Evolutionary conservation across 768 basidiomycete species (phyloP), one percentile per base, ranked within the genome.

Genomic region (Baorangia bicolor): DNA sequence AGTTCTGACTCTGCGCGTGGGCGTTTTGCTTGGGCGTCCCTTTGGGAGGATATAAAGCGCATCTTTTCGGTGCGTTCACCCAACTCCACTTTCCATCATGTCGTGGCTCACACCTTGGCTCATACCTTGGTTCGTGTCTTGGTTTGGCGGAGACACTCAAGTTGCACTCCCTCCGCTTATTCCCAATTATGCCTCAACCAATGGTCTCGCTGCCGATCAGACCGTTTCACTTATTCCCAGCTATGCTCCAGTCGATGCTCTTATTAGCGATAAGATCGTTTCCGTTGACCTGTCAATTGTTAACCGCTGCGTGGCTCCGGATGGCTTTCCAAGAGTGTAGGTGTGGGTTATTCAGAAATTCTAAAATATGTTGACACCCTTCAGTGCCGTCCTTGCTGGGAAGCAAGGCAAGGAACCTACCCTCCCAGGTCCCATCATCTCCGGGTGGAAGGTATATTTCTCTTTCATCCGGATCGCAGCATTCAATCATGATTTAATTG

Each of bases 391-490:
- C 11, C 63, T 77, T 31, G 73, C 73, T 13, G 77, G 74, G 41
- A 75, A 31, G 30, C 44, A 28, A 3, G 49, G 45, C 5, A 53
- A 51, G 4, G 46, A 45, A 25, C 53, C 73, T 9, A 47, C 64
- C 4, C 77, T 76, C 49, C 77, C 77, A 13, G 78, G 75, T 1
- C 72, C 74, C 1, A 62, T 75, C 14, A 75, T 80, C 46, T 67
- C 71, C 20, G 77, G 73, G 25, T 66, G 69, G 54, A 78, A 76
- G 59, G 74, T 67, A 48, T 20, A 44, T 21, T 23, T 28, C 16
- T 20, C 14, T 42, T n/a, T 27, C 40, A 3, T 23, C 43, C 39
- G n/a, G n/a, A n/a, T n/a, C n/a, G n/a, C 21, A 23, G 12, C 9
- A 23, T 35, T 16, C 33, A 10, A 5, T 25, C 23, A 5, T 30